Conservation (phyloP, 2,329 filamentous ascomycete species). For the Aspergillus novoparasiticus region DNA sequence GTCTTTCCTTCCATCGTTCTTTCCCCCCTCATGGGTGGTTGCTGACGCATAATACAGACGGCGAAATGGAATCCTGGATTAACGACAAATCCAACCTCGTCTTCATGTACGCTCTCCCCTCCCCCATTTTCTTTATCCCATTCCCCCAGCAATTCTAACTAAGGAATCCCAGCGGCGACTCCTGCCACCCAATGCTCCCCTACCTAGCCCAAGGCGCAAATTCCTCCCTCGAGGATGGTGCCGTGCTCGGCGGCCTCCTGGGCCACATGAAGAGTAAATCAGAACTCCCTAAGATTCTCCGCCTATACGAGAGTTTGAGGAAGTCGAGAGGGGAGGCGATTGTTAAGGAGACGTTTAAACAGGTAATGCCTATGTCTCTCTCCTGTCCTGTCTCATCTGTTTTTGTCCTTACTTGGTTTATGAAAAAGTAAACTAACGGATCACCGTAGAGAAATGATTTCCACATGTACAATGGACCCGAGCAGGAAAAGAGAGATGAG, state of each 20-base stretch:
- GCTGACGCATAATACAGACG: slow-evolving; percentile 31
- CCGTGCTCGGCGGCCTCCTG: slow-evolving; percentile 63
- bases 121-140: not conserved
- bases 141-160: not conserved
- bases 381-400: too few relatives aligned
- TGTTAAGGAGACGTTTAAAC: slow-evolving; percentile 63
- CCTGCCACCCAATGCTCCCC: slow-evolving; percentile 66
- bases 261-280: slow-evolving; percentile 50
- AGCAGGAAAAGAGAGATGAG: slow-evolving; percentile 61
- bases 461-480: slow-evolving; percentile 57
- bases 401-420: not conserved
- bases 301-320: slow-evolving; percentile 49
- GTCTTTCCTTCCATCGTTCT: not conserved
- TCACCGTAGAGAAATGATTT: slow-evolving; percentile 51
- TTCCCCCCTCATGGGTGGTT: too few relatives aligned
- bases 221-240: slow-evolving; percentile 68
- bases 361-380: slow-evolving; percentile 20
- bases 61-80: slow-evolving; percentile 58
- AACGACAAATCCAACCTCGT: slow-evolving; percentile 55
- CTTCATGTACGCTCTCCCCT: slow-evolving; percentile 34
- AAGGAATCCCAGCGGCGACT: slow-evolving; percentile 50
- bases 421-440: not conserved
- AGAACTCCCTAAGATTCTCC: slow-evolving; percentile 47
- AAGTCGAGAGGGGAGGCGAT: slow-evolving; percentile 58
- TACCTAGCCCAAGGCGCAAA: slow-evolving; percentile 69